Conservation (phyloP, 2,329 filamentous ascomycete genomes). For the Colletotrichum cuscutae region DNA sequence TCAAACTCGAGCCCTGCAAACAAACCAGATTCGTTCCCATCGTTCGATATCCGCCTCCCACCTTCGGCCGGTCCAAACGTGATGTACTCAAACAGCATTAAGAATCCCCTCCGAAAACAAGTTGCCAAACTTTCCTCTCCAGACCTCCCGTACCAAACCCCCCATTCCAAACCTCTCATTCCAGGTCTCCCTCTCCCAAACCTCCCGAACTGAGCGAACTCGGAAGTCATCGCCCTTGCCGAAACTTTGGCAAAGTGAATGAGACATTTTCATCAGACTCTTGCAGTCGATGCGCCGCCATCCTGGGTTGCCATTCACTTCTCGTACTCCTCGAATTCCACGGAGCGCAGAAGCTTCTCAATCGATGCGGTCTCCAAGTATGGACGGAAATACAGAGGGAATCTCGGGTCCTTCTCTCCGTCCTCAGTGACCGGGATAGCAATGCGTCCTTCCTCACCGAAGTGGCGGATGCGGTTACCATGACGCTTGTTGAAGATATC, state of each 20-base stretch:
- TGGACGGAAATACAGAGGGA: conserved; percentile 12
- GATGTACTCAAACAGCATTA: conserved; percentile 9
- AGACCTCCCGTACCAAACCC: no score
- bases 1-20: not conserved
- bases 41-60: not conserved
- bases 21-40: not conserved
- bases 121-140: not conserved
- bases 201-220: not conserved
- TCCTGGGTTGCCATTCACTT: not conserved
- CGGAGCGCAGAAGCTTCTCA: conserved; percentile 13
- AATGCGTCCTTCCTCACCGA: not conserved
- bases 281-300: not conserved
- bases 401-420: not conserved
- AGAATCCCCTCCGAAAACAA: not conserved
- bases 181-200: not conserved
- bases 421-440: conserved; percentile 5
- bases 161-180: no score
- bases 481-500: conserved; percentile 43
- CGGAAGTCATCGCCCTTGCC: not conserved
- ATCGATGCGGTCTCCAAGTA: not conserved
- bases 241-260: not conserved
- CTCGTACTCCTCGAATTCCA: conserved; percentile 27
- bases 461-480: not conserved
- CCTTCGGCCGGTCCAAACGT: not conserved
- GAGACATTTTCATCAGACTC: not conserved